These are phyloP conservation scores for Globisporangium barbulae DNA, from an alignment of 352 stramenopile genomes.

Conservation along the genomic window DNA sequence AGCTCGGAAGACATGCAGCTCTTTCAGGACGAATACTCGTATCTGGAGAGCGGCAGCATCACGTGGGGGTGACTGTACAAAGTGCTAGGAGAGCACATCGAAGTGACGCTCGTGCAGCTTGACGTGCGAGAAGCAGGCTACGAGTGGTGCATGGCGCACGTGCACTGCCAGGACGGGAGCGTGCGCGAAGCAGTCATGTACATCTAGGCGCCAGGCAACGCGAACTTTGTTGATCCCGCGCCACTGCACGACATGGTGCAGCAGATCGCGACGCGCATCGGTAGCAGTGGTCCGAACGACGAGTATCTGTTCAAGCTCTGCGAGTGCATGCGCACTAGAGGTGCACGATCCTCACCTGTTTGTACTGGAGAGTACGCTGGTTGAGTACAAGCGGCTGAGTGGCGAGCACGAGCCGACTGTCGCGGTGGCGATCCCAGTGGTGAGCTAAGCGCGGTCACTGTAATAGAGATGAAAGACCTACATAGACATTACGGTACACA, in stretches of 20 bases:
- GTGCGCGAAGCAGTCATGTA: conserved; percentile 76
- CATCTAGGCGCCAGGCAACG: conserved; percentile 79
- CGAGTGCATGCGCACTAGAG: conserved; percentile 74
- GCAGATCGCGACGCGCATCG: conserved; percentile 67
- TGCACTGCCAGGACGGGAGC: conserved; percentile 68
- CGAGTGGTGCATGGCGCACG: conserved; percentile 69
- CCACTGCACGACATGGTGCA: conserved; percentile 72
- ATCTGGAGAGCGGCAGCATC: conserved; percentile 56
- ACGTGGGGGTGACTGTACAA: conserved; percentile 88
- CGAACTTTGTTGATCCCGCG: conserved; percentile 76
- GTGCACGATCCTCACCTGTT: conserved; percentile 74
- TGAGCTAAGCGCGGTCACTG: background rate
- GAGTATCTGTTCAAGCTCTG: conserved; percentile 85
- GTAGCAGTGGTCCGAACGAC: conserved; percentile 75
- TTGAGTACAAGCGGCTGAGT: conserved; percentile 43
- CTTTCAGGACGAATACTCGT: conserved; percentile 70
- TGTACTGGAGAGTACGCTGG: conserved; percentile 61
- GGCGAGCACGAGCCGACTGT: background rate
- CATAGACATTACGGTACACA: background rate
- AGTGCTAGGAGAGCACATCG: conserved; percentile 74
- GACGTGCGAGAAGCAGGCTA: conserved; percentile 87
- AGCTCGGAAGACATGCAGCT: conserved; percentile 69
- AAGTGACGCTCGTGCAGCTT: conserved; percentile 70
- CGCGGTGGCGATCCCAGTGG: background rate
- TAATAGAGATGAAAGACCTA: background rate